A percentile compares a stretch with the other conserved stretches of the same genome.
phyloP scores from a whole-genome alignment of 2,329 filamentous ascomycete genomes.

The Pseudonectria foliicola region DNA sequence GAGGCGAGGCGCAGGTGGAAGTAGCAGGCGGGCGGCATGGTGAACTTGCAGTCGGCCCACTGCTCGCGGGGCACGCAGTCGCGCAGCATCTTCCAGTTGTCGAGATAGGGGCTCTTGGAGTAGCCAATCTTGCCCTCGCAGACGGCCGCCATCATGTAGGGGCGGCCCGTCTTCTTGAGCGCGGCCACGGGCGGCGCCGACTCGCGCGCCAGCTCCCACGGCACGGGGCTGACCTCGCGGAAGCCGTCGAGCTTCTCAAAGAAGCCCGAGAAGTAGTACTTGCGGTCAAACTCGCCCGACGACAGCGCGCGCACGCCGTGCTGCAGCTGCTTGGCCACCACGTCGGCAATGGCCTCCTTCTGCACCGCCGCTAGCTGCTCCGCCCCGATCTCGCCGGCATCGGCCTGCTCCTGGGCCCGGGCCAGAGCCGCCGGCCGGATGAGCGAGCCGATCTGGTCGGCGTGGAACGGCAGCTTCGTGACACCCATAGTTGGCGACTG shows the following conservation, averaged over 20 bases:
- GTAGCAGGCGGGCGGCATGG: constrained; percentile 60
- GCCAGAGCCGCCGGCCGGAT: constrained; percentile 58
- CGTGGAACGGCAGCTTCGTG: constrained; percentile 51
- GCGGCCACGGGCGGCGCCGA: constrained; percentile 33
- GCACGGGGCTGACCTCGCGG: constrained; percentile 30
- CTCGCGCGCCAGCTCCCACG: constrained; percentile 30
- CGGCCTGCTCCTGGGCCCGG: constrained; percentile 41
- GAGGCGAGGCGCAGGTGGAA: constrained; percentile 51
- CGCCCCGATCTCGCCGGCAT: constrained; percentile 34
- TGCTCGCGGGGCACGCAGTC: constrained; percentile 46
- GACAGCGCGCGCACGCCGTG: constrained; percentile 57
- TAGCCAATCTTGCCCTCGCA: constrained; percentile 37
- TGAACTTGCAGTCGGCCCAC: constrained; percentile 60
- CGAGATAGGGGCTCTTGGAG: constrained; percentile 34
- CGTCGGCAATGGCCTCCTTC: constrained; percentile 54
- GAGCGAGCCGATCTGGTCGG: constrained; percentile 66
- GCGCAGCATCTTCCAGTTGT: constrained; percentile 34
- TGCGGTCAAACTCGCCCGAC: constrained; percentile 60
- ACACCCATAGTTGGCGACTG: constrained; percentile 14
- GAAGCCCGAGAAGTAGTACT: constrained; percentile 43
- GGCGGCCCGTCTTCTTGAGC: constrained; percentile 30
- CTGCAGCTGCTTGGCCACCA: constrained; percentile 58
- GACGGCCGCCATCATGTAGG: constrained; percentile 32
- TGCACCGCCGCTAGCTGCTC: constrained; percentile 48
- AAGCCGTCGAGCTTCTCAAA: constrained; percentile 40